Evolutionary conservation across 768 basidiomycete species (phyloP).

Genomic region (Suillus occidentalis): DNA sequence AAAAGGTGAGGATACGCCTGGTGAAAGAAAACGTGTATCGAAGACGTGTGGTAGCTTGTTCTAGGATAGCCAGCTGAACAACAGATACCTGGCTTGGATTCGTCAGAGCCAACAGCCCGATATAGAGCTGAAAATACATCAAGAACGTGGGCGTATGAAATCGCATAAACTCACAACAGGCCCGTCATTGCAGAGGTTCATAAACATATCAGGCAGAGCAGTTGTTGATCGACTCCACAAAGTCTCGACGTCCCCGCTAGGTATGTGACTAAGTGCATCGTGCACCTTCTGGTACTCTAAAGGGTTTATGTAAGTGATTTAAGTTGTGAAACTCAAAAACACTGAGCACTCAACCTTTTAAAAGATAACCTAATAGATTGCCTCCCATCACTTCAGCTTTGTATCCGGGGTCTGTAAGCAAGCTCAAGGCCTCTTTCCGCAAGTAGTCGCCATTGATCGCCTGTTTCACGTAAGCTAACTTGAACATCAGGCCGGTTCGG

Average conservation of each 20-base stretch:
- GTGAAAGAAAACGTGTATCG: conserved; percentile 20
- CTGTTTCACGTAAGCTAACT: conserved; percentile 20
- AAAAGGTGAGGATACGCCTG: not conserved
- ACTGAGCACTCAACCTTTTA: conserved; percentile 12
- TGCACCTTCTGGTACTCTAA: conserved; percentile 25
- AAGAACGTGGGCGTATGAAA: not conserved
- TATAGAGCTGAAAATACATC: conserved; percentile 24
- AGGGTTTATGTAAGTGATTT: not conserved
- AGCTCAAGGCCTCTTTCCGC: conserved; percentile 22
- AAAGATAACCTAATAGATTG: conserved; percentile 15
- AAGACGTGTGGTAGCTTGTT: conserved; percentile 25
- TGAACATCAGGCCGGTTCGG: not conserved
- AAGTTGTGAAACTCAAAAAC: not conserved
- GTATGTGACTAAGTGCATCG: conserved; percentile 18
- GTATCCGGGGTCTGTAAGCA: conserved; percentile 8
- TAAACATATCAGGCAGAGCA: conserved; percentile 10
- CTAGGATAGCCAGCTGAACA: conserved; percentile 30
- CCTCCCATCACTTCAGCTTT: conserved; percentile 26
- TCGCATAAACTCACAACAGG: conserved; percentile 15
- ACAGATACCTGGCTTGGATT: conserved; percentile 28
- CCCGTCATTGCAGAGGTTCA: conserved; percentile 15
- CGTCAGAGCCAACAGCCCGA: conserved; percentile 27
- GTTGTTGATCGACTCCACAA: conserved; percentile 12
- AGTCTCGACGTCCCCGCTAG: conserved; percentile 13
- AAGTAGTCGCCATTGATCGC: conserved; percentile 18